Evolutionary conservation across 2,329 filamentous ascomycete genomes (phyloP), one percentile per base, ranked within the genome.

Genomic region (Aspergillus quadricinctus): DNA sequence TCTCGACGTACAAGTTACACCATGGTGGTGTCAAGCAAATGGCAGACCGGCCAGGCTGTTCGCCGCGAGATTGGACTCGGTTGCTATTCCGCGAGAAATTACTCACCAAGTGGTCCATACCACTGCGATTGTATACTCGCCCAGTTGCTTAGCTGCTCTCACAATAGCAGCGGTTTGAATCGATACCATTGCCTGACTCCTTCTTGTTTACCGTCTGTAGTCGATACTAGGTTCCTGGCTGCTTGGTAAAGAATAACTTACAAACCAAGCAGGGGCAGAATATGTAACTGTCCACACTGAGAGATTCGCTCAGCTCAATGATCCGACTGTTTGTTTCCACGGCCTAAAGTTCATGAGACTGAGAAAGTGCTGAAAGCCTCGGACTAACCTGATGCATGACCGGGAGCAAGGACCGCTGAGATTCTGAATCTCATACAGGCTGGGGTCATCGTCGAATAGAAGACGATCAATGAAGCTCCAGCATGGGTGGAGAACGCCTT

Each of bases 231-330:
- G 29, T 35, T 6, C 11, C 11, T 14, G 2, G 29, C 11, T 14
- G 29, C 29, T 11, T 31, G 11, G 11, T 31, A 31, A 29, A 14
- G 29, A 31, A 14, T 31, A 31, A 31, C 29, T 14, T 31, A 31
- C 29, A 82, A 14, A 83, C 81, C 28, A 83, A 77, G 60, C 81
- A 83, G 1, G 81, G 81, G 0, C 68, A 69, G 63, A 83, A 83
- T n/a, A 83, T 75, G 59, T 83, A 83, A 55, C 73, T 77, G 29
- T 69, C 70, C 3, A 83, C 78, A 0, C 77, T 78, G 14, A 72
- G 57, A 10, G 61, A 61, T 25, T 78, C 75, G 5, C 73, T 72
- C 5, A 70, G 66, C 19, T 81, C 78, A 37, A 81, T 77, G 8
- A 82, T 69, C 0, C 56, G 64, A 40, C 68, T 72, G 56, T 81